These are phyloP conservation scores for Neofusicoccum laricinum DNA, from an alignment of 2,329 filamentous ascomycete species.

Conservation along the genomic window DNA sequence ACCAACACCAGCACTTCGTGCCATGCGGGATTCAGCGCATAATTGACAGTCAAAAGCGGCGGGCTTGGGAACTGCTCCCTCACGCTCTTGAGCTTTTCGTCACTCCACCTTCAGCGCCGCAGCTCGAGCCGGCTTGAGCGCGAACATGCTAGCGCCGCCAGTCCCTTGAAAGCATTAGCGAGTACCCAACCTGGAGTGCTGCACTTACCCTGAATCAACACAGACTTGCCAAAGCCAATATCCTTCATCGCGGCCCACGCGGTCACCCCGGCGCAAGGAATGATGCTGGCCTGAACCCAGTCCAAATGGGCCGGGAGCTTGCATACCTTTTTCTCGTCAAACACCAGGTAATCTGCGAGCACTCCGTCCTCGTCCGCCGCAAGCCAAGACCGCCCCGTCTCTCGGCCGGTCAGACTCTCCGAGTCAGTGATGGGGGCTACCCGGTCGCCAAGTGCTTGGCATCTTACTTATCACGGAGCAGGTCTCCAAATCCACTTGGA, in stretches of 20 bases:
- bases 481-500: too few species aligned
- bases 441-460: neutral
- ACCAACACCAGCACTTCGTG: constrained; percentile 42
- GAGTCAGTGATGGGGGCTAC: neutral
- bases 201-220: constrained; percentile 15
- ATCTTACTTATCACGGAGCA: too few species aligned
- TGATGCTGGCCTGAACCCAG: neutral
- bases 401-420: neutral
- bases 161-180: neutral
- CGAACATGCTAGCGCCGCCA: neutral
- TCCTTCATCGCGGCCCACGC: neutral
- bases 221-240: neutral
- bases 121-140: neutral
- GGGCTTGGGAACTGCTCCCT: neutral
- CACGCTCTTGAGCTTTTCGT: neutral
- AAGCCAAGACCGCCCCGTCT: neutral
- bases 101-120: neutral
- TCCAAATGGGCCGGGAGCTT: neutral
- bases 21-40: constrained; percentile 47
- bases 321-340: neutral
- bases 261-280: neutral
- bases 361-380: neutral
- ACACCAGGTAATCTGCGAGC: neutral
- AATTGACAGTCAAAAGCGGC: constrained; percentile 43
- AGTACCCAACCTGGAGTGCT: too few species aligned